A percentile compares a stretch with the other conserved stretches of the same genome.
Evolutionary conservation across 2,329 filamentous ascomycete genomes (phyloP).

Genomic region (Ceratocystis eucalypticola): DNA sequence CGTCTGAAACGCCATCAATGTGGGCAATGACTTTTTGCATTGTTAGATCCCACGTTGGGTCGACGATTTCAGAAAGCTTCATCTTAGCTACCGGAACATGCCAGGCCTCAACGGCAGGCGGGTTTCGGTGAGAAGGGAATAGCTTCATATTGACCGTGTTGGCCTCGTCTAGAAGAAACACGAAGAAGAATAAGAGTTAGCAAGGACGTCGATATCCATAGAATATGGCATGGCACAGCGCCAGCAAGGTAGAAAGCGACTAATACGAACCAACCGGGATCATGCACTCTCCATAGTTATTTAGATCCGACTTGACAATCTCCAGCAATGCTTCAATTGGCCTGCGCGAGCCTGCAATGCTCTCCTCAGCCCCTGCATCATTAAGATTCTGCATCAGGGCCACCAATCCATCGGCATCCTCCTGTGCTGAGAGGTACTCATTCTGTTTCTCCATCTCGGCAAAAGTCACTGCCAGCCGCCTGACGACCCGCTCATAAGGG

Average conservation of each 20-base stretch:
- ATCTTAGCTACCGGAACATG: constrained; percentile 74
- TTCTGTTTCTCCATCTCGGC: constrained; percentile 85
- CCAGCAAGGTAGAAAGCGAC: not conserved
- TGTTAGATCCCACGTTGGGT: constrained; percentile 62
- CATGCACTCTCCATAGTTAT: constrained; percentile 97
- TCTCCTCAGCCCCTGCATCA: constrained; percentile 15
- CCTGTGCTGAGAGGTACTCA: constrained; percentile 59
- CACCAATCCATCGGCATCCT: constrained; percentile 26
- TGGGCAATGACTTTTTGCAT: constrained; percentile 66
- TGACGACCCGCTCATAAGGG: constrained; percentile 72
- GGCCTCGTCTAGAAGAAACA: constrained; percentile 52
- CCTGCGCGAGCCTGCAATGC: constrained; percentile 31
- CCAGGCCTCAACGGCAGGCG: constrained; percentile 68
- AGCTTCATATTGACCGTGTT: constrained; percentile 96
- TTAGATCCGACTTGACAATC: constrained; percentile 71
- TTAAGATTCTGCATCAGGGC: constrained; percentile 23
- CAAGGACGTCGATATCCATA: too few species aligned
- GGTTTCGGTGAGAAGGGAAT: constrained; percentile 68
- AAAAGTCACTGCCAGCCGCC: constrained; percentile 73
- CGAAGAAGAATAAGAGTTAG: not conserved
- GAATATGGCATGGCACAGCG: not conserved
- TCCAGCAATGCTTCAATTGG: constrained; percentile 74
- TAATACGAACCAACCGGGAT: constrained; percentile 67
- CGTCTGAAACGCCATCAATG: constrained; percentile 83
- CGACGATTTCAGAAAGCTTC: constrained; percentile 49